Conservation (phyloP, 1,139 yeast species). For the Magnusiomyces tetraspermus region DNA sequence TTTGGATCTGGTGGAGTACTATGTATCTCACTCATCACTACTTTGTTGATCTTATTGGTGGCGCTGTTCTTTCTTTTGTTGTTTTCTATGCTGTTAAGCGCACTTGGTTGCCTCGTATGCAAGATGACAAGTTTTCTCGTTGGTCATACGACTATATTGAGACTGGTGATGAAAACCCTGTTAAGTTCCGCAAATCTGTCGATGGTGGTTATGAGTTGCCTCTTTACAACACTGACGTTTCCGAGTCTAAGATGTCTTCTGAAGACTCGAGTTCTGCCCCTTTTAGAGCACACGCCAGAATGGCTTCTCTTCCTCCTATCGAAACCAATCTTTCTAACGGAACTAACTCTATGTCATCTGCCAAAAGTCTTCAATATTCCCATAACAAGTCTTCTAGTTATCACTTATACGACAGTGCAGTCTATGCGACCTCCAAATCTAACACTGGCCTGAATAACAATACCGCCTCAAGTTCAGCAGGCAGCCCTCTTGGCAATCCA, state of each 20-base stretch:
- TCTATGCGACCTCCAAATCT: slow-evolving; percentile 3
- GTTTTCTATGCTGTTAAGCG: slow-evolving; percentile 69
- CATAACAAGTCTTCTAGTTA: slow-evolving; percentile 1
- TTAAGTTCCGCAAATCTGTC: slow-evolving; percentile 28
- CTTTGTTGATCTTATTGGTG: slow-evolving; percentile 84
- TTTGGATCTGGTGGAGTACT: slow-evolving; percentile 97
- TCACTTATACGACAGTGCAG: slow-evolving; percentile 1
- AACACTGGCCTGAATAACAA: not conserved
- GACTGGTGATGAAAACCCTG: slow-evolving; percentile 27
- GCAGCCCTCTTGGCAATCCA: too few relatives aligned
- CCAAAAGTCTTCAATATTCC: not conserved
- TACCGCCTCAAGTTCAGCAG: too few relatives aligned
- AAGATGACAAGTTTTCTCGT: slow-evolving; percentile 58
- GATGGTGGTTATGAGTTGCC: slow-evolving; percentile 27
- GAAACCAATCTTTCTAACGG: slow-evolving; percentile 13
- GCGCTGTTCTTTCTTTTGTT: slow-evolving; percentile 64
- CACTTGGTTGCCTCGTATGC: slow-evolving; percentile 62
- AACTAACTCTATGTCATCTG: not conserved
- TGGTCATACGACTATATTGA: slow-evolving; percentile 61
- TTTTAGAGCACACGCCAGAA: too few relatives aligned
- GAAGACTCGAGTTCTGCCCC: too few relatives aligned
- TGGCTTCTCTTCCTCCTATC: slow-evolving; percentile 16
- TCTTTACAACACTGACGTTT: slow-evolving; percentile 5
- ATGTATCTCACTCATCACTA: slow-evolving; percentile 96
- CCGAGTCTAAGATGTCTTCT: not conserved